Evolutionary conservation across 2,329 filamentous ascomycete genomes (phyloP), one percentile per base, ranked within the genome.

Genomic region (Aspergillus bombycis): DNA sequence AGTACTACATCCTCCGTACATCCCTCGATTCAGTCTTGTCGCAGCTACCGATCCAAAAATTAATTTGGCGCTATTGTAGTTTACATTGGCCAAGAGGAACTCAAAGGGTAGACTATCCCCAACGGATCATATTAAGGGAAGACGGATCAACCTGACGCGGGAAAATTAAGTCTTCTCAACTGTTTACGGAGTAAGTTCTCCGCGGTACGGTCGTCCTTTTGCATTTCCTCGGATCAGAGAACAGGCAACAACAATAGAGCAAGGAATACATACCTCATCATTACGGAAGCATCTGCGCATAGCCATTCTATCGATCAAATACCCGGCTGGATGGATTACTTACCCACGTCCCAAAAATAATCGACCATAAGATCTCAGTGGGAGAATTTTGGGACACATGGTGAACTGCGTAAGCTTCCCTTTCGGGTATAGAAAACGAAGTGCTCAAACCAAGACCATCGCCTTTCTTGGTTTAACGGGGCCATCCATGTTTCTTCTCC

Each of bases 341-440:
- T 50, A 28, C 26, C 46, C 46, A 50, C 26, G 46, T 50, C 46
- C 46, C 46, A 50, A 50, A 50, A 57, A 57, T 57, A 45, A 57
- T 57, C 38, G 36, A 46, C 46, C 26, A 50, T 50, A 50, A 9
- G 26, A 28, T 19, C 26, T 50, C 14, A 19, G 6, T 21, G 41
- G 56, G 23, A 36, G 56, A 48, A 52, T 32, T 52, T 52, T 52
- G 28, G 26, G 41, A 28, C 28, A 46, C 34, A 58, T 46, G 41
- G 30, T 23, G 55, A 34, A 26, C 56, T 58, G 56, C 56, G 56
- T 58, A 58, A 58, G 41, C 56, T 23, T 46, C 56, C 41, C 12
- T 46, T 46, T 48, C 23, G n/a, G 41, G 56, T 48, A 48, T 58
- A 34, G 41, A 32, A 30, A 32, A 52, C 48, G 26, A 32, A 11